Base-by-base conservation (phyloP, 2,329 filamentous ascomycete genomes). In the Neoarthrinium moseri region DNA sequence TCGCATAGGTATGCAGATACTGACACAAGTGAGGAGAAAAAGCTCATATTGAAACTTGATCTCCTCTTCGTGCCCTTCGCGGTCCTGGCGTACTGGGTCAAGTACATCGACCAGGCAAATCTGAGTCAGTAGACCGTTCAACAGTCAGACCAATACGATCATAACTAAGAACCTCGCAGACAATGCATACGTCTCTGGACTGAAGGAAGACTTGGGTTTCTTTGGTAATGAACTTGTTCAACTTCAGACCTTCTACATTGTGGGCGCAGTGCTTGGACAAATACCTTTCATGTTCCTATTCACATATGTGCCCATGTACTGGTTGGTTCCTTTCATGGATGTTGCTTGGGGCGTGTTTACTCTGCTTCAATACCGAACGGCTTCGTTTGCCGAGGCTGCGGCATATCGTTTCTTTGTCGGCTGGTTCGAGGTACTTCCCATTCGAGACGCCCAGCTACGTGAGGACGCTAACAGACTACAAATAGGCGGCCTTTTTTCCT, bases 331-430 rank as follows among this genome's bases (percentile, higher is more conserved):
- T 0, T 64, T 68, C 7, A 64, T 80, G 49, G 75, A 81, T 47
- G 51, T 81, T 2, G 57, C 65, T 2, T 82, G 78, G 78, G 77
- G 76, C 0, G 56, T 80, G 5, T 76, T 81, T 47, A 82, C 78
- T 0, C 62, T 83, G 6, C 59, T 80, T 3, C 76, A 80, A 46
- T 80, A 73, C 43, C 70, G 76, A 4, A 72, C 70, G 1, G 61
- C 66, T 2, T 64, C 67, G 1, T 79, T 70, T 50, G 67, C 68
- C 0, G 77, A 81, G 43, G 45, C 80, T 6, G 71, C 70, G 30
- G 72, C 72, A 0, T 78, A 78, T 55, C 66, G 77, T 1, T 81
- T 81, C 42, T 48, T 80, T 1, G 72, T 80, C 2, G 75, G 75
- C 0, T 70, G 70, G 56, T 78, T 80, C 45, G 76, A 80, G 56